Percentiles rank a stretch among this genome's conserved stretches.
Evolutionary conservation across 495 filamentous ascomycete genomes (phyloP).

Genomic region (Ascodesmis nigricans): DNA sequence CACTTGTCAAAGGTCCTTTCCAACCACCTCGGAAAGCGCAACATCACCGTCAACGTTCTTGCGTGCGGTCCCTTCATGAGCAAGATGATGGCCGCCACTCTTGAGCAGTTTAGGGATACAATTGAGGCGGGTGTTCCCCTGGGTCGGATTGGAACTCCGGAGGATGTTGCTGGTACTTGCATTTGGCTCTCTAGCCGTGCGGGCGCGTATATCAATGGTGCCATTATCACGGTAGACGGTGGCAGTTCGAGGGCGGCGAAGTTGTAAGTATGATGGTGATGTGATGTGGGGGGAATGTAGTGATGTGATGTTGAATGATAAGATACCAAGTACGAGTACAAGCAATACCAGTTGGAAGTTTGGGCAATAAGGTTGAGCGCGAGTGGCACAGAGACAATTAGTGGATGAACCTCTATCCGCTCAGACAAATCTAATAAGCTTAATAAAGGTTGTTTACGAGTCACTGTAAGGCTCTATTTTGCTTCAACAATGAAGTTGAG

Average conservation of each 20-base stretch:
- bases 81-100: conserved; percentile 63
- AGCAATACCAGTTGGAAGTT: too few relatives aligned
- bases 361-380: too few relatives aligned
- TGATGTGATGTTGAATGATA: too few relatives aligned
- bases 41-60: conserved; percentile 52
- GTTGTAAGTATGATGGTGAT: too few relatives aligned
- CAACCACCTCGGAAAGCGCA: conserved; percentile 41
- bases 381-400: too few relatives aligned
- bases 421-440: too few relatives aligned
- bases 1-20: conserved; percentile 55
- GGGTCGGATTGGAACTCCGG: conserved; percentile 43
- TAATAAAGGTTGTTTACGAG: too few relatives aligned
- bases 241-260: conserved; percentile 34
- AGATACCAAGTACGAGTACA: too few relatives aligned
- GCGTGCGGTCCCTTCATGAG: conserved; percentile 64
- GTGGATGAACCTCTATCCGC: too few relatives aligned
- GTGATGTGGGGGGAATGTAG: too few relatives aligned
- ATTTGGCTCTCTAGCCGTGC: conserved; percentile 50
- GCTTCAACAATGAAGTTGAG: too few relatives aligned
- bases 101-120: conserved; percentile 35
- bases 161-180: conserved; percentile 57
- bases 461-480: too few relatives aligned
- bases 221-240: conserved; percentile 53
- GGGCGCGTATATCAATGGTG: conserved; percentile 53
- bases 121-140: conserved; percentile 46